Conservation (phyloP, 2,329 filamentous ascomycete species). For the Botrytis elliptica region DNA sequence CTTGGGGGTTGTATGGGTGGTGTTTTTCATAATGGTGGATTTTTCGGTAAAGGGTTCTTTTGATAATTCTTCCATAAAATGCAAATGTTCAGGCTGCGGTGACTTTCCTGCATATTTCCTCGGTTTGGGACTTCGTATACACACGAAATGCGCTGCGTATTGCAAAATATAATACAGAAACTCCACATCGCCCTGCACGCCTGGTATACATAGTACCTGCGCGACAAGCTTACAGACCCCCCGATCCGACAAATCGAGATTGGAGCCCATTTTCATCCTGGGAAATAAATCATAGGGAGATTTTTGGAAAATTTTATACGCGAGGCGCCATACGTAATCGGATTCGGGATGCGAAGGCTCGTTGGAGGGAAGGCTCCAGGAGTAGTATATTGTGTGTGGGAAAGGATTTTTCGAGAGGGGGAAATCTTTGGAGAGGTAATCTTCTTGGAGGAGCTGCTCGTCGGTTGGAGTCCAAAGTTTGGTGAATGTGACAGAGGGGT, state of each 20-base stretch:
- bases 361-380: background rate
- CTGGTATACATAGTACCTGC: background rate
- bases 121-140: background rate
- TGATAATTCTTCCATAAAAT: background rate
- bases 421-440: background rate
- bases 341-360: background rate
- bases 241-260: background rate
- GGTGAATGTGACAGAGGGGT: background rate
- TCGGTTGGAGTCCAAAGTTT: background rate
- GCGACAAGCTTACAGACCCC: background rate
- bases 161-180: background rate
- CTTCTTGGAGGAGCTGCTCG: background rate
- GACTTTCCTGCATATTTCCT: background rate
- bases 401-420: background rate
- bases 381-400: background rate
- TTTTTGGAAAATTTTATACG: background rate
- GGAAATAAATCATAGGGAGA: background rate
- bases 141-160: background rate
- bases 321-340: background rate
- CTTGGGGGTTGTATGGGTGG: too few species aligned
- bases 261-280: background rate
- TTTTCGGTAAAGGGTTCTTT: background rate
- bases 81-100: background rate
- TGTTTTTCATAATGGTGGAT: rapidly evolving
- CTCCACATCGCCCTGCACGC: background rate